Evolutionary conservation across 2,329 filamentous ascomycete genomes (phyloP).

Genomic region (Pezicula carpinea): DNA sequence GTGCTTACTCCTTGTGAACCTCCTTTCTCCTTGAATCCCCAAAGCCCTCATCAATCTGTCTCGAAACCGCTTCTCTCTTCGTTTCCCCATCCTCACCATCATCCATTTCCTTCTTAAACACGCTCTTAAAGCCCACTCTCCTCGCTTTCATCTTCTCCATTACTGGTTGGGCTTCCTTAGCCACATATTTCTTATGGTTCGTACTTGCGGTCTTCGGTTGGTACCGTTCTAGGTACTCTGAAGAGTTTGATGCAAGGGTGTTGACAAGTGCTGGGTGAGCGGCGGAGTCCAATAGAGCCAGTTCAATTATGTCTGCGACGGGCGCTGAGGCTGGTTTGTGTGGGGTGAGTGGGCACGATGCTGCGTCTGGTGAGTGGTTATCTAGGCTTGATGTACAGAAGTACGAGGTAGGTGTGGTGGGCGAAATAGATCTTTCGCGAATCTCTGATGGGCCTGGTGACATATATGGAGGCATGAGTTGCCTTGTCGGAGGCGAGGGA

Average conservation of each 20-base stretch:
- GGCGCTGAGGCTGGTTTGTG: background rate
- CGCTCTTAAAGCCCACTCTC: background rate
- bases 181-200: constrained; percentile 8
- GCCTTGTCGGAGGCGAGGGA: background rate
- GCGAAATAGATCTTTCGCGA: background rate
- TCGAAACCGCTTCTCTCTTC: background rate
- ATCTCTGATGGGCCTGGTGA: background rate
- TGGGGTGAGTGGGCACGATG: background rate
- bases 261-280: background rate
- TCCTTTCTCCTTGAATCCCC: constrained; percentile 11
- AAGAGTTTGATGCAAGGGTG: background rate
- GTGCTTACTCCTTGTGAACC: constrained; percentile 18
- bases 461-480: background rate
- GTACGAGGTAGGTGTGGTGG: background rate
- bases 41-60: constrained; percentile 3
- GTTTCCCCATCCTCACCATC: background rate
- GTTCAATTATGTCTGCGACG: background rate
- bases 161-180: constrained; percentile 15
- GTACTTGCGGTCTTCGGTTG: constrained; percentile 5
- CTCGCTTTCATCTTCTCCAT: constrained; percentile 16
- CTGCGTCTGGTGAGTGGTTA: background rate
- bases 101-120: background rate
- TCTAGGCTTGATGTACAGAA: background rate
- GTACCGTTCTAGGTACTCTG: constrained; percentile 16
- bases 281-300: background rate